Conservation (phyloP, 2,329 filamentous ascomycete species). For the Sordariomycetes sp. region DNA sequence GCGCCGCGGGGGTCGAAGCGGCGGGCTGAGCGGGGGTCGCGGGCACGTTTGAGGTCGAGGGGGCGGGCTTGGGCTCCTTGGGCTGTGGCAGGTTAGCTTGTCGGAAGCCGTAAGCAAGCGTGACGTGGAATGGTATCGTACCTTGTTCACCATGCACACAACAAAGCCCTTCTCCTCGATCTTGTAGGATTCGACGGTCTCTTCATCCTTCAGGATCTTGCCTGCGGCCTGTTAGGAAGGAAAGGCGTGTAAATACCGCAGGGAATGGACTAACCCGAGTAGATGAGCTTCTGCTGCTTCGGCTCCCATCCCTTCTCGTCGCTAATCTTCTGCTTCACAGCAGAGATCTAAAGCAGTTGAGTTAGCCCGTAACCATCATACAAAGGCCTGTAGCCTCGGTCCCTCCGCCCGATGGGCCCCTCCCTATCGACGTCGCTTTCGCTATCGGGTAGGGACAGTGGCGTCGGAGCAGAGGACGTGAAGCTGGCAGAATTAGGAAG, state of each 20-base stretch:
- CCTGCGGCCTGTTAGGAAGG: conserved; percentile 38
- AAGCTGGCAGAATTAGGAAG: conserved; percentile 8
- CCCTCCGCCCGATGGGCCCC: background rate
- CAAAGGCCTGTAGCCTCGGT: background rate
- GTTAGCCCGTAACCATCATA: background rate
- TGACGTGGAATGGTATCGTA: conserved; percentile 25
- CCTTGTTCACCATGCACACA: conserved; percentile 97
- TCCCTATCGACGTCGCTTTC: background rate
- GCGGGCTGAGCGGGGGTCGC: conserved; percentile 50
- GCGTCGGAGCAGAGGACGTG: conserved; percentile 5
- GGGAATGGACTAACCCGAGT: conserved; percentile 60
- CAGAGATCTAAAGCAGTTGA: conserved; percentile 56
- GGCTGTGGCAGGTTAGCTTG: conserved; percentile 17
- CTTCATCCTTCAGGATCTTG: conserved; percentile 97
- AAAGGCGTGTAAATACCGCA: conserved; percentile 6
- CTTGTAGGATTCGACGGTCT: conserved; percentile 92
- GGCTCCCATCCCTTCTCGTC: conserved; percentile 91
- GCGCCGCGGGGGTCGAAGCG: conserved; percentile 36
- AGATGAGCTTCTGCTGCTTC: conserved; percentile 89
- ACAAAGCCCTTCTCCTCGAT: conserved; percentile 99
- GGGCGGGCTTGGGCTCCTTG: conserved; percentile 60
- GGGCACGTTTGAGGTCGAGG: conserved; percentile 48
- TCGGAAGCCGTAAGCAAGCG: background rate
- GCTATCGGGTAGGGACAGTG: background rate
- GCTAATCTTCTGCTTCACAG: conserved; percentile 86